Base-by-base conservation (phyloP, 768 basidiomycete species). In the Russula emetica region DNA sequence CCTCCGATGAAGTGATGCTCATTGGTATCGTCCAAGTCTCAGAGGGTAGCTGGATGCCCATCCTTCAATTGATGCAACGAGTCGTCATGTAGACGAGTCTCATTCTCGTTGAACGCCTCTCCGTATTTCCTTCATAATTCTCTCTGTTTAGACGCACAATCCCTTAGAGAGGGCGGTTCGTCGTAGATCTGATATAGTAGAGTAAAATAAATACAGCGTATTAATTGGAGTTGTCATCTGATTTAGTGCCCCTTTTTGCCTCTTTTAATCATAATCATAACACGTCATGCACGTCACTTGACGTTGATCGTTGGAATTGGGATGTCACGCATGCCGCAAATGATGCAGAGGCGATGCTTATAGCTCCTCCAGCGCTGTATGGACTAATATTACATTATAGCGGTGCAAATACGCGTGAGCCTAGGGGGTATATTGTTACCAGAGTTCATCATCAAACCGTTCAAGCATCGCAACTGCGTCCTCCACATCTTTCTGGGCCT, bases 401-500 rank as follows among this genome's bases (percentile, higher is more conserved):
- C 56, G 1, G 57, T 63, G 64, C 38, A 40, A 42, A 8, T 18
- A 14, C 49, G 56, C 16, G 26, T 50, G 16, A 34, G 11, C 28
- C 47, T 2, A 44, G 47, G 55, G 36, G 34, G 22, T 58, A 53
- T 53, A 52, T 42, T 20, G 66, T 56, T 71, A 93, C 90, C 90
- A 92, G 30, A 79, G 69, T 68, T 92, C 90, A 6, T 74, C 74
- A 61, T 92, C 87, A 72, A 98, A 99, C 18, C 97, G 84, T 67
- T 94, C 92, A 53, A 98, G 74, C 36, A 89, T 81, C 11, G 80
- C 72, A 66, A 83, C 85, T 3, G 90, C 82, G 69, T 98, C 94
- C 66, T 92, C 92, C 0, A 96, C 97, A 71, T 98, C 96, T 74
- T 98, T 98, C 75, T 98, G 97, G 10, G 95, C 88, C 71, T 98